A percentile compares a stretch with the other conserved stretches of the same genome.
phyloP scores from a whole-genome alignment of 176 grass and related monocot species.

The Oryza meyeriana region DNA sequence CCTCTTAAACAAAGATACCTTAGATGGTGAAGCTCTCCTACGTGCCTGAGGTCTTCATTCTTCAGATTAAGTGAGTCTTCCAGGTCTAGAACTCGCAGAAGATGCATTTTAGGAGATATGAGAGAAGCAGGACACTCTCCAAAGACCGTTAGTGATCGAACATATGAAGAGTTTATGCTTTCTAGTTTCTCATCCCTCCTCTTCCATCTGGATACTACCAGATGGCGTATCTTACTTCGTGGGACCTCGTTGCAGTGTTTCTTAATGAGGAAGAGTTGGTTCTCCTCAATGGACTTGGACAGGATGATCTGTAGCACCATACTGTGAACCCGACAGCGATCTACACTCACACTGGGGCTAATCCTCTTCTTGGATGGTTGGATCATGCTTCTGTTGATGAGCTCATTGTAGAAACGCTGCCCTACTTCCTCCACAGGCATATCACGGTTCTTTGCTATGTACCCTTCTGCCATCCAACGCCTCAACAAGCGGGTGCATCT shows the following conservation, averaged over 20 bases:
- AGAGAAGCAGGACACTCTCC: not conserved
- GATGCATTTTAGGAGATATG: constrained; percentile 19
- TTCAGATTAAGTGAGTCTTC: not conserved
- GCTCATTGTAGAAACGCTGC: constrained; percentile 19
- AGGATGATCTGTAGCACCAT: constrained; percentile 36
- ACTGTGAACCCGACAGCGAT: constrained; percentile 29
- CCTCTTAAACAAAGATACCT: constrained; percentile 17
- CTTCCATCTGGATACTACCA: constrained; percentile 36
- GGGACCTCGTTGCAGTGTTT: not conserved
- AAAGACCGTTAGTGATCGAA: constrained; percentile 38
- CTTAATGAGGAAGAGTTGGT: constrained; percentile 20
- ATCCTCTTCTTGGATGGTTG: constrained; percentile 19
- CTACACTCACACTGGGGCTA: not conserved
- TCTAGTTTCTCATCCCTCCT: not conserved
- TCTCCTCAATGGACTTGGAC: constrained; percentile 35
- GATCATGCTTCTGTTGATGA: constrained; percentile 48
- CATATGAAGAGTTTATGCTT: not conserved
- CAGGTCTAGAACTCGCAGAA: constrained; percentile 34
- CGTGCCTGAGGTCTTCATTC: constrained; percentile 12
- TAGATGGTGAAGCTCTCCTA: constrained; percentile 28
- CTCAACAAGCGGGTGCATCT: constrained; percentile 24
- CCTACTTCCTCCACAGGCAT: constrained; percentile 37
- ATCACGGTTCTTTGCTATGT: constrained; percentile 10
- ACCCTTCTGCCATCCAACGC: constrained; percentile 53
- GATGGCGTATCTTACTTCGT: constrained; percentile 31